Evolutionary conservation across 805 yeast species (phyloP), one percentile per base, ranked within the genome.

Genomic region (Lipomyces yamanashiensis): DNA sequence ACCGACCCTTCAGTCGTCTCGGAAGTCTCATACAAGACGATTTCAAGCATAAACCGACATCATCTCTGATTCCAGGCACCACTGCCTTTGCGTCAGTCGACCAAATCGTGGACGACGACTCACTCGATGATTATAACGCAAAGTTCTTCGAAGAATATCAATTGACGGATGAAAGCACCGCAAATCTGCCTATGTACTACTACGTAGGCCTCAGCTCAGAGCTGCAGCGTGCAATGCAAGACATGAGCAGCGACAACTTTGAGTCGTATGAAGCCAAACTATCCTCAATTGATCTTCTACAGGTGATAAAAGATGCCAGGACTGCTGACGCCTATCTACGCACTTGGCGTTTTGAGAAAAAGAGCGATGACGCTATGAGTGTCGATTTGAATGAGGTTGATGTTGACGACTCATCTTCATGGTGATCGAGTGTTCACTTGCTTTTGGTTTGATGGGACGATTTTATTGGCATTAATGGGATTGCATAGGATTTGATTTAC

Each of bases 31-130:
- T 19, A 17, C 54, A 51, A 28, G 54, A 51, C 15, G 40, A 51
- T 19, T 51, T 51, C 44, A 51, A 37, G 10, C 17, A 21, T 2
- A 51, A 51, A 5, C 47, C 10, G 6, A 19, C 17, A 13, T 17
- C n/a, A n/a, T 33, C 54, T 4, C 13, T 37, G 28, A 51, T 51
- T n/a, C 54, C 44, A n/a, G 54, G 54, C 8, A n/a, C 54, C 10
- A n/a, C 54, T 6, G 19, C 13, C 7, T 17, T 28, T 2, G 54
- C 44, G 7, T 2, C n/a, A 44, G 28, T 4, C 1, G 28, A 28
- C 28, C 33, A 33, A 15, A 51, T 51, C 21, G 54, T 36, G 19
- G 54, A 51, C 54, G 44, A 51, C 54, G 43, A 51, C 19, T 51
- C 54, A 2, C 17, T 51, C 13, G 54, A 51, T 17, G 44, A 13